Percentiles rank a stretch among this genome's conserved stretches.
Evolutionary conservation across 441 rosid species (phyloP).

Genomic region (Theobroma grandiflorum): DNA sequence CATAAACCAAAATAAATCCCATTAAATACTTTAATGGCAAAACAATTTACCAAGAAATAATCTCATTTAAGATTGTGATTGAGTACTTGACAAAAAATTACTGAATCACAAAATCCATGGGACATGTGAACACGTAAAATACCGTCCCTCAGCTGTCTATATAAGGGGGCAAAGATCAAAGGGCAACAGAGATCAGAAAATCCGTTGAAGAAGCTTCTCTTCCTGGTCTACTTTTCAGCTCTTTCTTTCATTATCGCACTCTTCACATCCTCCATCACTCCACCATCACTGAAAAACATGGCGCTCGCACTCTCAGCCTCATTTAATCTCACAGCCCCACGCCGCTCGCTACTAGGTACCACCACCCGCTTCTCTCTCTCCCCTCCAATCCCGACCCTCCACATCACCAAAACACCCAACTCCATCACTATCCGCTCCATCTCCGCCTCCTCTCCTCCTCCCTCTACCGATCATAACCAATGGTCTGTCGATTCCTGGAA

Average conservation of each 20-base stretch:
- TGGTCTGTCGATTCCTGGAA: slow-evolving; percentile 72
- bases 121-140: too few relatives aligned
- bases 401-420: slow-evolving; percentile 23
- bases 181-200: too few relatives aligned
- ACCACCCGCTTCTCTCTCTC: slow-evolving; percentile 20
- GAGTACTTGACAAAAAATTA: too few relatives aligned
- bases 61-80: too few relatives aligned
- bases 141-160: too few relatives aligned
- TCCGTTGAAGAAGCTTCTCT: neutral
- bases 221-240: neutral
- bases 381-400: slow-evolving; percentile 23
- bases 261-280: neutral
- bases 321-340: slow-evolving; percentile 34
- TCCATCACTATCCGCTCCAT: slow-evolving; percentile 28
- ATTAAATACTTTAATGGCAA: too few relatives aligned
- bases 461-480: slow-evolving; percentile 26
- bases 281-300: slow-evolving; percentile 19
- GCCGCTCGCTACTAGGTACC: slow-evolving; percentile 25
- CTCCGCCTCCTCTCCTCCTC: slow-evolving; percentile 39
- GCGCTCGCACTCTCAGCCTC: slow-evolving; percentile 32
- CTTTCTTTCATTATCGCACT: too few relatives aligned
- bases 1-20: too few relatives aligned
- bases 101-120: too few relatives aligned
- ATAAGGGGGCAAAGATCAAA: too few relatives aligned
- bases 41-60: too few relatives aligned